Percentiles rank a stretch among this genome's conserved stretches.
Conservation (phyloP, 768 basidiomycete species). For the Mycena leptocephala region DNA sequence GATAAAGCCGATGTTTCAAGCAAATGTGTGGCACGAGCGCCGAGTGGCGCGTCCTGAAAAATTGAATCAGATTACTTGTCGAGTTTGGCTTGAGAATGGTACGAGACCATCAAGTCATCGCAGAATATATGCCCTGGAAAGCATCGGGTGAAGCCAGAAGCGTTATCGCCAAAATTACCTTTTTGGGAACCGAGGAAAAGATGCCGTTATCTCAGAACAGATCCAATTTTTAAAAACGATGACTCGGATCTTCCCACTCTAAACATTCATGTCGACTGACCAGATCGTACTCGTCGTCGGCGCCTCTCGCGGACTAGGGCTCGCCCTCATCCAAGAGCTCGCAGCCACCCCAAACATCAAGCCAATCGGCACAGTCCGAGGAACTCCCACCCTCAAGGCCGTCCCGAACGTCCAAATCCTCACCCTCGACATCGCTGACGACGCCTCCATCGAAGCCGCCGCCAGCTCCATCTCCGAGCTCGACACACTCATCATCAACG, state of each 20-base stretch:
- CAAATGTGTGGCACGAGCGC: too few relatives aligned
- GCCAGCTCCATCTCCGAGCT: conserved; percentile 30
- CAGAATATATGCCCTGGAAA: too few relatives aligned
- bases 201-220: neutral
- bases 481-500: conserved; percentile 39
- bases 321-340: conserved; percentile 32
- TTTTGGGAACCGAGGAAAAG: too few relatives aligned
- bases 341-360: conserved; percentile 5
- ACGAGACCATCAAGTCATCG: too few relatives aligned
- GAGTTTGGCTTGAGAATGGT: too few relatives aligned
- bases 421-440: conserved; percentile 32
- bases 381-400: neutral
- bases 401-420: conserved; percentile 15
- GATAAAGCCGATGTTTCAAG: too few relatives aligned
- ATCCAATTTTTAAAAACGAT: neutral
- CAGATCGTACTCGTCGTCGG: conserved; percentile 37
- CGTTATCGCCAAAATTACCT: too few relatives aligned
- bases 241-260: too few relatives aligned
- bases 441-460: conserved; percentile 26
- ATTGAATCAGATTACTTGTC: too few relatives aligned
- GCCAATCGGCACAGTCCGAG: conserved; percentile 31
- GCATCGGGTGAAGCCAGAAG: too few relatives aligned
- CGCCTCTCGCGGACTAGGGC: conserved; percentile 38
- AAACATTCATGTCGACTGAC: conserved; percentile 30
- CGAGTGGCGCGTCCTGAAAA: too few relatives aligned